Evolutionary conservation across 768 basidiomycete species (phyloP), one percentile per base, ranked within the genome.

Genomic region (Tricholoma furcatifolium): DNA sequence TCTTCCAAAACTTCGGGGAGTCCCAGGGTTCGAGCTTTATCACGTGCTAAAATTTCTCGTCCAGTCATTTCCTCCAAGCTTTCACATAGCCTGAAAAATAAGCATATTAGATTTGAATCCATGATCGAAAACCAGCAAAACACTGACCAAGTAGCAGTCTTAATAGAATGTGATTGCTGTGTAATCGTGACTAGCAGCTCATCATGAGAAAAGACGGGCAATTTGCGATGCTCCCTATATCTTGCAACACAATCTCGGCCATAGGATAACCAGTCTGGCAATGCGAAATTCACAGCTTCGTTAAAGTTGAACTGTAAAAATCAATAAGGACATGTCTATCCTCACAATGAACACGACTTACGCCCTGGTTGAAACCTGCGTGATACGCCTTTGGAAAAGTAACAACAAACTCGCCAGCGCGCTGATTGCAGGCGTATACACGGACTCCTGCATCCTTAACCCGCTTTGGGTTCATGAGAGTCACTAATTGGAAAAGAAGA

Each of bases 341-440:
- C 48, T 50, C 15, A 12, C 17, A 46, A 38, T 15, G 17, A 35
- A 38, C 55, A 32, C 20, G 27, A 81, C 91, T 66, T 73, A 95
- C 94, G 47, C 95, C 96, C 68, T 98, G 97, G 67, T 98, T 98
- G 76, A 98, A 98, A 2, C 95, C 95, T 47, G 93, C 92, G 67
- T 98, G 94, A 71, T 97, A 99, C 9, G 94, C 94, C 72, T 96
- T 94, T 0, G 97, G 97, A 69, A 93, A 95, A 2, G 97, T 98
- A 59, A 99, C 85, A 54, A 98, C 94, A 67, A 98, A 96, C 74
- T 98, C 97, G 45, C 95, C 93, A 18, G 97, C 90, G 47, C 97
- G 81, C 71, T 99, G 97, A 69, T 98, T 96, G 75, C 91, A 95
- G 30, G 89, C 93, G 64, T 83, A 93, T 11, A 98, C 93, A 44